phyloP scores from a whole-genome alignment of 495 filamentous ascomycete genomes.

The Lophiotrema nucula region DNA sequence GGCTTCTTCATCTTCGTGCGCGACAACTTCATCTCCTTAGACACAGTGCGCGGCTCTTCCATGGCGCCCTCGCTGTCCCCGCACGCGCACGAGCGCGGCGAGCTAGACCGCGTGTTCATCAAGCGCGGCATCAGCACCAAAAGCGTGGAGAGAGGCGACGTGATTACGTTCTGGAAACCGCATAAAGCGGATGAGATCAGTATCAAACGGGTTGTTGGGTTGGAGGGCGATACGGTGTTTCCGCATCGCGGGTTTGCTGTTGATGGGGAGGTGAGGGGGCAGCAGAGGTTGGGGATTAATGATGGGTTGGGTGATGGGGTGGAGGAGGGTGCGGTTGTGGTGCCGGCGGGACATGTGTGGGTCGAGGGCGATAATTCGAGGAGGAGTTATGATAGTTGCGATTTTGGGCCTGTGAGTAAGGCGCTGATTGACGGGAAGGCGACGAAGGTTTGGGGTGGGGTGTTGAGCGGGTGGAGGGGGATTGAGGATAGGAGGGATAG shows the following conservation, averaged over 20 bases:
- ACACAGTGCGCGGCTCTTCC: slow-evolving; percentile 31
- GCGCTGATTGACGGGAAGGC: slow-evolving; percentile 31
- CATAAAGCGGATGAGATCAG: slow-evolving; percentile 31
- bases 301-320: slow-evolving; percentile 10
- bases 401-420: slow-evolving; percentile 40
- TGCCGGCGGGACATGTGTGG: slow-evolving; percentile 44
- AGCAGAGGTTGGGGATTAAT: slow-evolving; percentile 10
- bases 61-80: slow-evolving; percentile 43
- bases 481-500: slow-evolving; percentile 16
- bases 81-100: slow-evolving; percentile 31
- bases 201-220: slow-evolving; percentile 41
- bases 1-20: slow-evolving; percentile 8
- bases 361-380: slow-evolving; percentile 45
- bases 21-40: slow-evolving; percentile 15
- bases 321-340: slow-evolving; percentile 19
- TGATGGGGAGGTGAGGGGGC: slow-evolving; percentile 16
- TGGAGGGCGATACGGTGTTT: slow-evolving; percentile 38
- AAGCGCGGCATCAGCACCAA: background rate
- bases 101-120: slow-evolving; percentile 28
- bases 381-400: slow-evolving; percentile 38
- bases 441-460: slow-evolving; percentile 11
- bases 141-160: slow-evolving; percentile 31
- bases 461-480: background rate
- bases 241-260: slow-evolving; percentile 17
- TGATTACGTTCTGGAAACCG: slow-evolving; percentile 40